A percentile compares a stretch with the other conserved stretches of the same genome.
phyloP scores from a whole-genome alignment of 345 rosid species.

The Brassica juncea region DNA sequence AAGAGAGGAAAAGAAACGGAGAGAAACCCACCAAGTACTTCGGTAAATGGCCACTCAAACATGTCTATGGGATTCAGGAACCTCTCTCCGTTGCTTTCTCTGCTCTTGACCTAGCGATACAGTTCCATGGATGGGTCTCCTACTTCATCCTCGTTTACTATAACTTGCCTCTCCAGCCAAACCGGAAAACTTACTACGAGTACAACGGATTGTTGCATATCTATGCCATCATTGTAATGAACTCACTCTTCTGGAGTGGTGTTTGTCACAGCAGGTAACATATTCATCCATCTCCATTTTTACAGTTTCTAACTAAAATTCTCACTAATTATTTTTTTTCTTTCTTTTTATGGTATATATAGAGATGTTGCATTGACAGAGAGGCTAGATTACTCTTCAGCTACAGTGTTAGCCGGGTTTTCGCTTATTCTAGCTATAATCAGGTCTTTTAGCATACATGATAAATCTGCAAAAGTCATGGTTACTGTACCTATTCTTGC shows the following conservation, averaged over 20 bases:
- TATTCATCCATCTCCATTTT: not conserved
- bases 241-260: conserved; percentile 86
- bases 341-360: conserved; percentile 14
- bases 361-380: conserved; percentile 82
- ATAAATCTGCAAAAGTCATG: conserved; percentile 84
- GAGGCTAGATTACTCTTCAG: conserved; percentile 81
- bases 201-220: conserved; percentile 74
- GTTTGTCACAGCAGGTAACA: conserved; percentile 76
- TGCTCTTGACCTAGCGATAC: conserved; percentile 73
- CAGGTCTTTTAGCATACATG: conserved; percentile 67
- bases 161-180: conserved; percentile 65
- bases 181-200: conserved; percentile 70
- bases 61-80: conserved; percentile 85
- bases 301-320: no score
- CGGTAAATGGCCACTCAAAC: conserved; percentile 86
- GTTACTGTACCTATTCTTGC: conserved; percentile 80
- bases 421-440: conserved; percentile 65
- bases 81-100: conserved; percentile 87
- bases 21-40: conserved; percentile 75
- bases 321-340: not conserved
- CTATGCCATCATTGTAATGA: conserved; percentile 75
- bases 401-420: conserved; percentile 68
- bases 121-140: conserved; percentile 90
- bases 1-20: conserved; percentile 66
- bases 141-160: conserved; percentile 82